Evolutionary conservation across 2,329 filamentous ascomycete species (phyloP).

Genomic region (Pseudocercospora vitis): DNA sequence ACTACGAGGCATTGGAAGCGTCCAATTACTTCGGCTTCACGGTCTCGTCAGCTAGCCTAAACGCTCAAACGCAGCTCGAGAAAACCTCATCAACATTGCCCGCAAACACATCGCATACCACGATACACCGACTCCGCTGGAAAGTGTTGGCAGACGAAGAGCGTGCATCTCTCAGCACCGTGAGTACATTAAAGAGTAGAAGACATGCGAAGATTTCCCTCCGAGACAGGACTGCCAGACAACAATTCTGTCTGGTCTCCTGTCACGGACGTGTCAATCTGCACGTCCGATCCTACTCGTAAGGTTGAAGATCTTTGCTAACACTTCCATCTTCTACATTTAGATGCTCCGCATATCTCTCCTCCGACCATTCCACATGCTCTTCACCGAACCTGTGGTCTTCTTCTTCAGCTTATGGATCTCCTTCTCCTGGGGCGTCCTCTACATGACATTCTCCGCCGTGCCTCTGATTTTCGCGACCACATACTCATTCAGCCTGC

Average conservation of each 20-base stretch:
- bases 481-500: constrained; percentile 66
- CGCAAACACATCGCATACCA: constrained; percentile 24
- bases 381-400: constrained; percentile 74
- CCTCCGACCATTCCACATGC: constrained; percentile 73
- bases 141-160: constrained; percentile 77
- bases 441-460: constrained; percentile 81
- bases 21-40: constrained; percentile 61
- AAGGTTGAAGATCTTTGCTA: too few relatives aligned
- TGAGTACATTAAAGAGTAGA: too few relatives aligned
- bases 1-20: constrained; percentile 72
- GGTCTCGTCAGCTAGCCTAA: constrained; percentile 39
- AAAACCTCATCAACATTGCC: constrained; percentile 28
- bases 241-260: too few relatives aligned
- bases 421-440: constrained; percentile 82
- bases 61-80: constrained; percentile 19
- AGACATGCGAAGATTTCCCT: too few relatives aligned
- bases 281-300: too few relatives aligned
- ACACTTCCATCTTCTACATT: too few relatives aligned
- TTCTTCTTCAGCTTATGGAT: constrained; percentile 90
- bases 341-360: constrained; percentile 74
- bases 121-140: constrained; percentile 61
- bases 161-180: constrained; percentile 62
- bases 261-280: too few relatives aligned
- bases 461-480: constrained; percentile 74
- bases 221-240: too few relatives aligned